Evolutionary conservation across 169 alveolate species (phyloP).

Genomic region (Babesia divergens): DNA sequence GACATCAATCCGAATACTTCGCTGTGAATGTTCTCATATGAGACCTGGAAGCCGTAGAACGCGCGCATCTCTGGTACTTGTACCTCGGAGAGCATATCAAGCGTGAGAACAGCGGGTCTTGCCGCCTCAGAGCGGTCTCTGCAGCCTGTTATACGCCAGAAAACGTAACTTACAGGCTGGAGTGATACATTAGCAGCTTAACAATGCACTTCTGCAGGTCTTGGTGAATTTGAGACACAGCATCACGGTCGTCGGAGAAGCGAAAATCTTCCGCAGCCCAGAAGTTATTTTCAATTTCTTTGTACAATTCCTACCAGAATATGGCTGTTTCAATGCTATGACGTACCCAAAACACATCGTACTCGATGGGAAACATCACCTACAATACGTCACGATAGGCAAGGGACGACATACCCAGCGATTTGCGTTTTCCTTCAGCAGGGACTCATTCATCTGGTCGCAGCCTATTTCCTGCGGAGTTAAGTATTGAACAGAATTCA

Average conservation of each 20-base stretch:
- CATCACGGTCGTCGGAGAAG: conserved; percentile 31
- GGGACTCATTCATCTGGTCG: conserved; percentile 35
- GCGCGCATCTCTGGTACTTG: conserved; percentile 92
- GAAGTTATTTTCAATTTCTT: conserved; percentile 56
- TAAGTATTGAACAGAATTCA: conserved; percentile 2
- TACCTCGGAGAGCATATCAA: conserved; percentile 83
- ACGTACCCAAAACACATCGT: conserved; percentile 60
- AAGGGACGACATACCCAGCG: conserved; percentile 49
- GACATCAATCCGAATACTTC: conserved; percentile 80
- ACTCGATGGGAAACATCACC: conserved; percentile 66
- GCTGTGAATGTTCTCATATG: conserved; percentile 91
- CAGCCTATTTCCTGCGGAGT: conserved; percentile 9
- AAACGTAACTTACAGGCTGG: conserved; percentile 17
- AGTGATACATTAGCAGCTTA: conserved; percentile 31
- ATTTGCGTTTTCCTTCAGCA: conserved; percentile 45
- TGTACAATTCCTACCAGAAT: conserved; percentile 39
- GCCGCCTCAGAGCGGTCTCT: conserved; percentile 31
- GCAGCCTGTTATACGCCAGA: neutral
- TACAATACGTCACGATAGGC: neutral
- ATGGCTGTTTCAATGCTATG: neutral
- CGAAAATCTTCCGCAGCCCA: conserved; percentile 68
- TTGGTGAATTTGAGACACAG: neutral
- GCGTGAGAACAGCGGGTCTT: conserved; percentile 66
- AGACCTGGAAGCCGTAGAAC: conserved; percentile 90
- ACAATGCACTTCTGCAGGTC: conserved; percentile 22